These are phyloP conservation scores for Syncephalis plumigaleata DNA, from an alignment of 371 early-diverging fungal species.

Conservation along the genomic window DNA sequence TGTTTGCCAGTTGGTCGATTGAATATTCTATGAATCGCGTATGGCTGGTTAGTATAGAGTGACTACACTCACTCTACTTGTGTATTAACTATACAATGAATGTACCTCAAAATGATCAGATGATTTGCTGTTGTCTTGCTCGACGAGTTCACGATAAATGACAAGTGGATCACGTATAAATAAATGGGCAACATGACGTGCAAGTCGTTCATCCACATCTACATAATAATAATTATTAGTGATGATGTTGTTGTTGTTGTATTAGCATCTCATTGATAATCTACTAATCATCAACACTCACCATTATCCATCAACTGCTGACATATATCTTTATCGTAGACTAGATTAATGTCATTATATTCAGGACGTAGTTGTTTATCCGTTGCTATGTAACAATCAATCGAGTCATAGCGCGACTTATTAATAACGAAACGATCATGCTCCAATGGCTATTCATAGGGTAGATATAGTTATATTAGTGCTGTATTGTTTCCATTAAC, in stretches of 20 bases:
- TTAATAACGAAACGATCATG: conserved; percentile 57
- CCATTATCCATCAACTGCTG: conserved; percentile 42
- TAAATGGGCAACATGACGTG: conserved; percentile 88
- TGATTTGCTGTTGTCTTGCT: conserved; percentile 62
- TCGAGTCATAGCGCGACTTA: conserved; percentile 95
- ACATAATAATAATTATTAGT: background rate
- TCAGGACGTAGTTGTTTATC: conserved; percentile 59
- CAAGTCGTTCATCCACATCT: conserved; percentile 78
- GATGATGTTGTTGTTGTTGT: too few species aligned
- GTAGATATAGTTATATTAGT: background rate
- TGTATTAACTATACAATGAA: background rate
- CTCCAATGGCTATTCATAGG: conserved; percentile 41
- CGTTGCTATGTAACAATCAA: conserved; percentile 79
- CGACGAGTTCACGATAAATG: conserved; percentile 68
- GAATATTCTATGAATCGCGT: conserved; percentile 72
- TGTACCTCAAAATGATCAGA: conserved; percentile 90
- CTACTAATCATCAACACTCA: background rate
- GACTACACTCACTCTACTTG: too few species aligned
- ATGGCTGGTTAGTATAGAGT: too few species aligned
- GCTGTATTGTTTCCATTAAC: background rate
- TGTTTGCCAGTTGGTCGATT: conserved; percentile 99
- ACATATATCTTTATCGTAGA: conserved; percentile 66
- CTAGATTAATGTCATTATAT: conserved; percentile 88
- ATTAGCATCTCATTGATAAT: too few species aligned
- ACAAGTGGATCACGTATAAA: conserved; percentile 98